Evolutionary conservation across 495 filamentous ascomycete species (phyloP).

Genomic region (Penicillium cosmopolitanum): DNA sequence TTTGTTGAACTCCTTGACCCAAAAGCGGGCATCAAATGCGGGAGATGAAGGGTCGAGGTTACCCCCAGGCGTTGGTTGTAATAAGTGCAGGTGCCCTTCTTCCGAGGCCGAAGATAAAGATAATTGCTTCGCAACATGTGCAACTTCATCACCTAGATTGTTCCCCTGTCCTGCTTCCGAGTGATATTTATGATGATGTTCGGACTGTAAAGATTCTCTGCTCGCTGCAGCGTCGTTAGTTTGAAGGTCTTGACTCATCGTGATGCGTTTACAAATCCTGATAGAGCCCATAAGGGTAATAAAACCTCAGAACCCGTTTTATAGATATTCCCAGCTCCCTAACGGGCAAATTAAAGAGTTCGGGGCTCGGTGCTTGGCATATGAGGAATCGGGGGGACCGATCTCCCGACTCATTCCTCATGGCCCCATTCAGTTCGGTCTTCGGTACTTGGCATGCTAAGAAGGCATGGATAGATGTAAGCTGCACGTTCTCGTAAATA

Average conservation of each 20-base stretch:
- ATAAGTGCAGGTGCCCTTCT: not conserved
- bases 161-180: not conserved
- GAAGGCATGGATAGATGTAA: too few relatives aligned
- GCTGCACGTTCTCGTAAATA: too few relatives aligned
- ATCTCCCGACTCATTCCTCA: not conserved
- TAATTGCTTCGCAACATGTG: constrained; percentile 4
- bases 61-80: constrained; percentile 1
- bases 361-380: constrained; percentile 7
- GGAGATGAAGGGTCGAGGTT: constrained; percentile 6
- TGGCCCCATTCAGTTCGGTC: constrained; percentile 3
- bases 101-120: constrained; percentile 5
- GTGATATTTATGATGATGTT: not conserved
- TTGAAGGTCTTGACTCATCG: not conserved
- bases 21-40: constrained; percentile 3
- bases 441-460: constrained; percentile 5
- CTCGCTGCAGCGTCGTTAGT: not conserved
- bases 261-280: not conserved
- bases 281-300: not conserved
- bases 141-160: not conserved
- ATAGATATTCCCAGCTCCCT: not conserved
- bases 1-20: constrained; percentile 8
- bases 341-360: constrained; percentile 6
- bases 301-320: not conserved
- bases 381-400: not conserved
- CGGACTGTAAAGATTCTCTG: not conserved